Evolutionary conservation across 495 filamentous ascomycete genomes (phyloP), one percentile per base, ranked within the genome.

Genomic region (Lichina pygmaea): DNA sequence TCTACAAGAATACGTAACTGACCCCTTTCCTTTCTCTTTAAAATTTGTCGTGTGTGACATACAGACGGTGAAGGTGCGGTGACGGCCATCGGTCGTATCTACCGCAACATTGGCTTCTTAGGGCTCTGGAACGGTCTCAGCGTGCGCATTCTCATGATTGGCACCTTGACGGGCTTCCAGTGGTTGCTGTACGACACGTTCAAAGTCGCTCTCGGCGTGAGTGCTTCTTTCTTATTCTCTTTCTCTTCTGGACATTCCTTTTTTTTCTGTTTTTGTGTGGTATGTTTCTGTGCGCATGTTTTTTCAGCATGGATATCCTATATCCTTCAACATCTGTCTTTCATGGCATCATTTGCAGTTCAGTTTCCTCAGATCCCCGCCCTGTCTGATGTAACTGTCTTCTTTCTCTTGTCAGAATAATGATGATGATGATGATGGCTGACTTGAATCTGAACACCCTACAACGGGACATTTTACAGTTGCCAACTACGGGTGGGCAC

Each of bases 111-210:
- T 53, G 76, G 76, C 11, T 79, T 81, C 60, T 53, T 49, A 11
- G 76, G 76, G 8, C 55, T 79, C 41, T 81, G 76, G 76, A 81
- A 79, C 53, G 76, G 76, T 3, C 57, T 81, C 30, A 64, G 69
- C 0, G 71, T 76, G 38, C 57, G 76, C 48, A 77, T 78, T 51
- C 55, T 69, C 34, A 78, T 78, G 73, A 65, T 78, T 47, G 66
- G 45, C 16, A 58, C 51, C 10, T 44, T 75, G 53, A 77, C 72
- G 34, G 76, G 72, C n/a, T 78, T 77, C 61, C 76, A 81, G 57
- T 81, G 76, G 76, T 58, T 81, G 47, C 77, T 81, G 48, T 81
- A 81, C 58, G 76, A 81, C 54, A 73, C 68, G n/a, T 81, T 78
- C 62, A 81, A 81, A 63, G 75, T 79, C 43, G 72, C 71, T 58